Evolutionary conservation across 306 rosid genomes (phyloP).

Genomic region (Ormosia emarginata): DNA sequence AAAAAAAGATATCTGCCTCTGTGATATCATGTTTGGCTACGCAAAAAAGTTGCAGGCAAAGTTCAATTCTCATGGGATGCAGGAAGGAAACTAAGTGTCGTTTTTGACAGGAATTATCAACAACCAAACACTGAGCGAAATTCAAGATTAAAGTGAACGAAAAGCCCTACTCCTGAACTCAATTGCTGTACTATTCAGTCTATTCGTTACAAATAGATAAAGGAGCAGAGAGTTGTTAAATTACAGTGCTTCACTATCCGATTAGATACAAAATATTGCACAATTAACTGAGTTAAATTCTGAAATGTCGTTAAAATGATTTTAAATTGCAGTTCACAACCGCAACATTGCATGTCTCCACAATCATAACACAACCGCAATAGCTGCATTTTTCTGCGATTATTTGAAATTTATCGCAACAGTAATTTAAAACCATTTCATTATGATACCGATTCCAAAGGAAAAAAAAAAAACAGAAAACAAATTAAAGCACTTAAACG

Average conservation of each 20-base stretch:
- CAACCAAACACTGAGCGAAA: neutral
- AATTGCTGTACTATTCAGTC: neutral
- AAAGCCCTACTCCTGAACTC: slow-evolving; percentile 1
- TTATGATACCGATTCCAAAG: too few species aligned
- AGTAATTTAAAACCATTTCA: too few species aligned
- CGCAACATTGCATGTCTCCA: too few species aligned
- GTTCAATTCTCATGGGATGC: neutral
- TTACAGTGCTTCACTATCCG: neutral
- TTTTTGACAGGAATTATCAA: neutral
- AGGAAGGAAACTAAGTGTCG: neutral
- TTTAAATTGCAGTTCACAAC: too few species aligned
- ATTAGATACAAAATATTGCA: neutral
- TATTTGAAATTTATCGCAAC: too few species aligned
- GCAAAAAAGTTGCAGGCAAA: neutral
- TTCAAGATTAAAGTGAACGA: neutral
- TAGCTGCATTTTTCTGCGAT: too few species aligned
- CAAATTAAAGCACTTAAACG: neutral
- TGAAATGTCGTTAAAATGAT: neutral
- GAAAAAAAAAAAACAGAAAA: neutral
- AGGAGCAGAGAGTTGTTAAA: neutral
- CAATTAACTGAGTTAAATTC: neutral
- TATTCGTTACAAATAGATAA: neutral
- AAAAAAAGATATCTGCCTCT: neutral
- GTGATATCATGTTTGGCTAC: neutral
- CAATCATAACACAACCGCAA: too few species aligned